phyloP scores from a whole-genome alignment of 495 filamentous ascomycete genomes.

The Aspergillus hancockii region DNA sequence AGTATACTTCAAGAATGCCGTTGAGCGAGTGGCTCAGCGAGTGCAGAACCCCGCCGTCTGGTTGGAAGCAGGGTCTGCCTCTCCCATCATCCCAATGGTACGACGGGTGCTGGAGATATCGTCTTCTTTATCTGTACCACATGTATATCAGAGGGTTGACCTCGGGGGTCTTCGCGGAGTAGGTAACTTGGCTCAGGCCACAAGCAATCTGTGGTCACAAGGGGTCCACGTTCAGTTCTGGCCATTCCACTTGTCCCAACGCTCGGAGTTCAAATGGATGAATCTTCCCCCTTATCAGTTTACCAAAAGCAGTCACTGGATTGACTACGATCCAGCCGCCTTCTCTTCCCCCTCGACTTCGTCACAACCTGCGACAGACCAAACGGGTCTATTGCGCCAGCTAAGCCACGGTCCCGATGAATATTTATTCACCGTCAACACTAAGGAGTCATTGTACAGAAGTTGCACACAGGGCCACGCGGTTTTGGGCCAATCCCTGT shows the following conservation, averaged over 20 bases:
- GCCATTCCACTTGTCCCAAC: conserved; percentile 28
- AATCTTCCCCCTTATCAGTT: conserved; percentile 43
- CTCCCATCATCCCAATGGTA: conserved; percentile 31
- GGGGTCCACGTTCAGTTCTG: conserved; percentile 34
- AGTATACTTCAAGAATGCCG: conserved; percentile 43
- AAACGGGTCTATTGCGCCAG: no score
- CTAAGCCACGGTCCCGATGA: neutral
- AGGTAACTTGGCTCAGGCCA: conserved; percentile 24
- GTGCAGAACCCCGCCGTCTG: conserved; percentile 27
- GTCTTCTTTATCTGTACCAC: no score
- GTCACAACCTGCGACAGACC: neutral
- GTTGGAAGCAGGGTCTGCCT: conserved; percentile 43
- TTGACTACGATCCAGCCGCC: conserved; percentile 15
- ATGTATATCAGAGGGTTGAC: no score
- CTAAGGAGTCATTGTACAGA: neutral
- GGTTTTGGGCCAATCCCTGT: conserved; percentile 33
- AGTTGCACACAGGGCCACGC: conserved; percentile 33
- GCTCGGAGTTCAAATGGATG: conserved; percentile 19
- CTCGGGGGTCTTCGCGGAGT: neutral
- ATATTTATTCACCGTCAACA: neutral
- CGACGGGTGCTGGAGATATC: conserved; percentile 32
- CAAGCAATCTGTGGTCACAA: conserved; percentile 29
- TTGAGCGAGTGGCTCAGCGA: conserved; percentile 30
- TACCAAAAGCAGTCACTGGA: conserved; percentile 35
- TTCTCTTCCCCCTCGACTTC: neutral